Evolutionary conservation across 2,329 filamentous ascomycete species (phyloP).

Genomic region (Talaromyces sp.): DNA sequence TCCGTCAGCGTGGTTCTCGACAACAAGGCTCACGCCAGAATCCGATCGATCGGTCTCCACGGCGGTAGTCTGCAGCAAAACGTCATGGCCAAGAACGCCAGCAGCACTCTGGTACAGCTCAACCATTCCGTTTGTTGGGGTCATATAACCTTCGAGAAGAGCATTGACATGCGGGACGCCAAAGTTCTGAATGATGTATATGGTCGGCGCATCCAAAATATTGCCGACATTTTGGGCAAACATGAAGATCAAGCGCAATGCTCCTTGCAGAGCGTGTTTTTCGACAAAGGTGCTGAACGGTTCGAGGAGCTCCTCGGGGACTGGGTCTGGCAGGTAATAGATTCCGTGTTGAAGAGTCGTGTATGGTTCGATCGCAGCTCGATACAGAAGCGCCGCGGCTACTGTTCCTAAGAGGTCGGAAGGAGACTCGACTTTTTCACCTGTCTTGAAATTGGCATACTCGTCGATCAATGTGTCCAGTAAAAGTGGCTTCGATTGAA

Average conservation of each 20-base stretch:
- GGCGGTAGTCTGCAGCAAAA: conserved; percentile 34
- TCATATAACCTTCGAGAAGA: conserved; percentile 1
- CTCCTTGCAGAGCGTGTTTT: conserved; percentile 44
- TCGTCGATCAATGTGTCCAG: neutral
- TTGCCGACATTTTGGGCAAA: conserved; percentile 23
- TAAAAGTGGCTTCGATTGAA: neutral
- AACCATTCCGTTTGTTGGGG: conserved; percentile 28
- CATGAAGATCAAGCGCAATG: neutral
- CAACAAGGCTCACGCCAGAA: conserved; percentile 25
- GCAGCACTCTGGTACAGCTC: conserved; percentile 37
- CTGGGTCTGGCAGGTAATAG: conserved; percentile 33
- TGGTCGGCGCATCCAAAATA: conserved; percentile 8
- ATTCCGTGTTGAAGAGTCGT: neutral
- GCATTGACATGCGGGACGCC: neutral
- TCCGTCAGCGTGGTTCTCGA: conserved; percentile 20
- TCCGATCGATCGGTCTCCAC: conserved; percentile 7
- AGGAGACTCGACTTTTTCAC: conserved; percentile 6
- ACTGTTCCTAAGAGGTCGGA: neutral
- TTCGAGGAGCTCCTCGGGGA: conserved; percentile 43
- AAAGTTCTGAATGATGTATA: neutral
- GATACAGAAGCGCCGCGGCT: neutral
- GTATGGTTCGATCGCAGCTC: neutral
- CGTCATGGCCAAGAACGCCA: conserved; percentile 30
- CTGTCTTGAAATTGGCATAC: neutral
- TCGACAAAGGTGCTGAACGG: conserved; percentile 44